Base-by-base conservation (phyloP, 306 rosid species). In the Ormosia semicastrata region DNA sequence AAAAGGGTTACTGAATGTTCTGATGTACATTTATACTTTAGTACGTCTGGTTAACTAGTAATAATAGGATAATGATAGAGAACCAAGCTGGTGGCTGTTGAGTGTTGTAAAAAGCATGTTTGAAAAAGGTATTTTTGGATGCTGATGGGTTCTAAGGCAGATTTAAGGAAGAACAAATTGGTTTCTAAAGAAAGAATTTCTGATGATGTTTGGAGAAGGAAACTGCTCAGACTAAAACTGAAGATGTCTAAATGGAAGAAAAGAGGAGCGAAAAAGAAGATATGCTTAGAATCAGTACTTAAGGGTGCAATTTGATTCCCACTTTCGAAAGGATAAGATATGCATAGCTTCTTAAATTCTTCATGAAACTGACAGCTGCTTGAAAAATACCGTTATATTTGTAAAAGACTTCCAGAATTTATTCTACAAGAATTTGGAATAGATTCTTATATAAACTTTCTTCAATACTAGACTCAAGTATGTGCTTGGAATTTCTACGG, bases 361-460 rank as follows among this genome's bases (percentile, higher is more conserved):
- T 67, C 49, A 9, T 47, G 53, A 43, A 43, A 13, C 44, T 74
- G 70, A 44, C 29, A 2, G 7, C 17, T 66, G 46, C 13, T 34
- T 9, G 6, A 66, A 82, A 66, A 36, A 17, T 41, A 46, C 32
- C 32, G 11, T 40, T 72, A 40, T 63, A 50, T 73, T 17, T 24
- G 73, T 52, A 18, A 52, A 62, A 12, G 14, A 71, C 76, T 71
- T 53, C 13, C 15, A 18, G 52, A 71, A 78, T n/a, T 46, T 71
- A 30, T 78, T 67, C 73, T 67, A 8, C 71, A 74, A 49, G 74
- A 79, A 79, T 40, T 29, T 49, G 56, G 72, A 69, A 29, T 46
- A 14, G 44, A 58, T 62, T 69, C 53, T 17, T 44, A 66, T 79
- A 54, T 60, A 17, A n/a, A 40, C 5, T 49, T 71, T 67, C 52